Evolutionary conservation across 176 grass and related monocot genomes (phyloP), one percentile per base, ranked within the genome.

Genomic region (Cenchrus purpureus): DNA sequence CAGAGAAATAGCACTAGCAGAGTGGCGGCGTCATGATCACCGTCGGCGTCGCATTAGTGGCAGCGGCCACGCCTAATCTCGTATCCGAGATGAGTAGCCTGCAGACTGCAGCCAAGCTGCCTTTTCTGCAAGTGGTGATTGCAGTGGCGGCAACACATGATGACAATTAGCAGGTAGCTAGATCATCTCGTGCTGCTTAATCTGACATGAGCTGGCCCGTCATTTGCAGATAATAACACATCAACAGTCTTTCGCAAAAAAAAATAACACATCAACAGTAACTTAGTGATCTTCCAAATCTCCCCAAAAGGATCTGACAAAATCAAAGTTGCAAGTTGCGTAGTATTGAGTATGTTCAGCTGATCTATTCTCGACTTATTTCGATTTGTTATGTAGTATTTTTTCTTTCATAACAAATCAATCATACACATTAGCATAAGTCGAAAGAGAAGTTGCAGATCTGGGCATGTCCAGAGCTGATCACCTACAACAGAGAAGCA

Each of bases 41-140:
- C 68, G 60, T 82, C 70, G 40, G 17, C 76, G 60, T 82, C 70
- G 40, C 78, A 28, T 68, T 82, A 81, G 85, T 87, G 78, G 85
- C 34, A 49, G 45, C 62, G 22, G 3, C 59, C 70, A 56, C 61
- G 44, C 12, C 32, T 84, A 84, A 65, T 84, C 71, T 74, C 19
- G 2, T 80, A 4, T 31, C 3, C 3, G 25, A 53, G 49, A 43
- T 20, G 44, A 25, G 5, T 10, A 44, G 34, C 31, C 31, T 51
- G n/a, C 43, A 73, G 44, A 16, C 50, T 52, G 37, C 37, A 40
- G 37, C 37, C 37, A 40, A 3, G 37, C 2, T 40, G 37, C 37
- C 16, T 13, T 14, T 37, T 67, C 13, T 58, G 11, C 34, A 8
- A 28, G 15, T 34, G 28, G 10, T 12, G 28, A 10, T 5, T 68